Evolutionary conservation across 805 yeast genomes (phyloP), one percentile per base, ranked within the genome.

Genomic region (Cyberlindnera euphorbiiphila): DNA sequence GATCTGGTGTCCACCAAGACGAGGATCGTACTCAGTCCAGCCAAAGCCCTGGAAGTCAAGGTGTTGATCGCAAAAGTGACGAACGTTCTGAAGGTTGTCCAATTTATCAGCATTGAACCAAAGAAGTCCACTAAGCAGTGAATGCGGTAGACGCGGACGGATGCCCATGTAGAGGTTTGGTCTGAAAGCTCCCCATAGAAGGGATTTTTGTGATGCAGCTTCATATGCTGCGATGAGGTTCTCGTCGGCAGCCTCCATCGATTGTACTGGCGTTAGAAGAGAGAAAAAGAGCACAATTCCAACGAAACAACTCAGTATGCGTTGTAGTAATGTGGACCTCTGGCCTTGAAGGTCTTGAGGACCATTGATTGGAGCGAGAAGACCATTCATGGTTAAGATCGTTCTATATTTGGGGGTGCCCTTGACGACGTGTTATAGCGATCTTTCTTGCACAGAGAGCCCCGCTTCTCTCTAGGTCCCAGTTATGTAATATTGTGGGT

Each of bases 151-250:
- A 5, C 91, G 67, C 3, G 98, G 96, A 31, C 89, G 70, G 32
- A 93, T 64, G 2, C 98, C 98, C 42, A 89, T 66, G 61, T 89
- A 93, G 29, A 86, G 67, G 39, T 86, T 84, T 8, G 96, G 80
- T 46, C 97, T 66, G 60, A 88, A 91, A 1, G 98, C 95, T 1
- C 95, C 98, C 98, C 98, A 91, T 22, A 77, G 58, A 19, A 85
- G 63, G 3, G 86, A 72, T 28, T 71, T 62, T 32, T 69, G 64
- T 6, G 74, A 66, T 24, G 64, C 61, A 19, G 51, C 43, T 29
- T 58, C 56, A 36, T 57, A 68, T 0, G 52, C 45, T 3, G 35
- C 29, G 3, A 46, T 29, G 16, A 51, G 30, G 8, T 34, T 26
- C 6, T 34, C 35, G 3, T 22, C 7, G 6, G 18, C n/a, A n/a